These are phyloP conservation scores for Ophiocordyceps australis DNA, from an alignment of 2,329 filamentous ascomycete species.

Conservation along the genomic window DNA sequence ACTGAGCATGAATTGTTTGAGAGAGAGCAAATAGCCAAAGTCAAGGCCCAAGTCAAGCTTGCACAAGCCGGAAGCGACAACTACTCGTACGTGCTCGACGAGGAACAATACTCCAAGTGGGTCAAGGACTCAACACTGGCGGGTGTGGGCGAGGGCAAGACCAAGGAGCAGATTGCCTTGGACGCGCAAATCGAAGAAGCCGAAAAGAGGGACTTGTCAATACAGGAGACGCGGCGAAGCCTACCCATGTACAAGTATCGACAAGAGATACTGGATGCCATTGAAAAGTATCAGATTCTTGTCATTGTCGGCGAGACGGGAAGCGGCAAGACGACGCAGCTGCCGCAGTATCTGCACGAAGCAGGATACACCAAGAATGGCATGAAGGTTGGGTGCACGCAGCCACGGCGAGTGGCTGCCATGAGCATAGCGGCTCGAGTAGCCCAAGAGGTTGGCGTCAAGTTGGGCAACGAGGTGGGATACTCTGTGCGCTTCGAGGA, in stretches of 20 bases:
- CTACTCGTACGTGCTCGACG: slow-evolving; percentile 88
- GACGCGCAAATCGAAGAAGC: slow-evolving; percentile 73
- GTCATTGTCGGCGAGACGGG: slow-evolving; percentile 93
- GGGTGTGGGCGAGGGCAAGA: slow-evolving; percentile 44
- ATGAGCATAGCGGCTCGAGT: slow-evolving; percentile 97
- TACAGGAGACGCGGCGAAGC: slow-evolving; percentile 80
- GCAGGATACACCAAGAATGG: slow-evolving; percentile 74
- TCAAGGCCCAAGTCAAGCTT: slow-evolving; percentile 66
- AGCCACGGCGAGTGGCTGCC: slow-evolving; percentile 85
- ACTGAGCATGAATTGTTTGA: slow-evolving; percentile 97
- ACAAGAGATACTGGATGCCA: slow-evolving; percentile 68
- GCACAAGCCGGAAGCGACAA: slow-evolving; percentile 62
- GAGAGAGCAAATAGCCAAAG: slow-evolving; percentile 70
- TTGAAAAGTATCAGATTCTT: slow-evolving; percentile 72
- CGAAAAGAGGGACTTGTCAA: slow-evolving; percentile 71
- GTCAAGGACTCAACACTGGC: slow-evolving; percentile 55
- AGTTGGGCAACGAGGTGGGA: slow-evolving; percentile 80
- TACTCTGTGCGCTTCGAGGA: slow-evolving; percentile 95
- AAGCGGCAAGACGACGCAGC: slow-evolving; percentile 86
- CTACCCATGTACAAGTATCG: slow-evolving; percentile 81
- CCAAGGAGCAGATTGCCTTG: slow-evolving; percentile 61
- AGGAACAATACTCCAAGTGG: slow-evolving; percentile 75
- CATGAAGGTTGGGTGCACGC: slow-evolving; percentile 79
- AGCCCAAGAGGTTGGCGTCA: slow-evolving; percentile 80
- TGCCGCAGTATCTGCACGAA: slow-evolving; percentile 87